Evolutionary conservation across 352 stramenopile genomes (phyloP), one percentile per base, ranked within the genome.

Genomic region (Halophytophthora batemanensis): DNA sequence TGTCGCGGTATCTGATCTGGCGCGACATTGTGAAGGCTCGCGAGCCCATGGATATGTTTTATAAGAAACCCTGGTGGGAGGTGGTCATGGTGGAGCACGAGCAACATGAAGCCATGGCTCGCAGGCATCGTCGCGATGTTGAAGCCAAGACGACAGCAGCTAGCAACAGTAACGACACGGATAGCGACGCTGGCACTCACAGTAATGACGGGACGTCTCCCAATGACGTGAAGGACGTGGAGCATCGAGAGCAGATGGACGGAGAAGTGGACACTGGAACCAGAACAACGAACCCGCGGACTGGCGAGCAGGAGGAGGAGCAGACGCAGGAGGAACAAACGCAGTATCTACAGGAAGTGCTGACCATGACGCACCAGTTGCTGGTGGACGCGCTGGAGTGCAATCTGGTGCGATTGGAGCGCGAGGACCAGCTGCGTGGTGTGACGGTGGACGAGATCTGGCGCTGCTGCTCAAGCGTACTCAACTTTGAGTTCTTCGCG

Each of bases 1-100:
- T 94, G 0, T 77, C 71, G 28, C 61, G 74, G 2, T 91, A 73
- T 56, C 35, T 92, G 2, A 66, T 71, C 28, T 77, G 66, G 50
- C 66, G 62, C 10, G 71, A 87, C 50, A 59, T 87, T 8, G 49
- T 74, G 22, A 82, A 85, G 44, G 71, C 79, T 0, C 69, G 79
- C 18, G 73, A 78, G 25, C 78, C 86, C 6, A 94, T 94, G 42
- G 70, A 87, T 18, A 90, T 92, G 72, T 97, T 96, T 60, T 93
- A 91, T 61, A 90, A 96, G 60, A 86, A 93, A 52, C 80, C 77
- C 0, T 97, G 89, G 89, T 96, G 87, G 87, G 85, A 96, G 36
- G 75, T 89, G 15, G 75, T 87, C 29, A 67, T 81, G 23, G 79
- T 86, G 6, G 64, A 81, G 19, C 67, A 76, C 19, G 83, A 86